Percentiles rank a stretch among this genome's conserved stretches.
Conservation (phyloP, 2,329 filamentous ascomycete species). For the Pezicula radicicola region DNA sequence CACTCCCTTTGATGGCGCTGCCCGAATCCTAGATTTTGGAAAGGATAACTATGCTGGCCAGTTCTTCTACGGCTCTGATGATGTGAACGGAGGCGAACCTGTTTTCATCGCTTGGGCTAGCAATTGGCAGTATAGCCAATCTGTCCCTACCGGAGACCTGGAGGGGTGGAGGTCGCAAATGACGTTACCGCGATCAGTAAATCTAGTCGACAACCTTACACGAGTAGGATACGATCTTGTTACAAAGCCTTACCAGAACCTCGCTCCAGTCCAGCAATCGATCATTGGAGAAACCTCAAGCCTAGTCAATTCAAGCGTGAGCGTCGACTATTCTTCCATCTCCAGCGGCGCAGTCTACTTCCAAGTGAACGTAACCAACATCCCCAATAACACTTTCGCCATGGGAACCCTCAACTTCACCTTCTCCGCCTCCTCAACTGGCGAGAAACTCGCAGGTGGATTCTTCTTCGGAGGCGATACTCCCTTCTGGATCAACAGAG, state of each 20-base stretch:
- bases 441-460: conserved; percentile 47
- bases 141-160: conserved; percentile 47
- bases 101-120: conserved; percentile 50
- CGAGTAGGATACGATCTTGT: conserved; percentile 44
- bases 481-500: conserved; percentile 49
- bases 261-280: conserved; percentile 42
- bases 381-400: conserved; percentile 21
- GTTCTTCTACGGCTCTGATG: conserved; percentile 45
- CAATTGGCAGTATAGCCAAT: conserved; percentile 57
- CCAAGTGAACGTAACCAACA: conserved; percentile 47
- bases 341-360: conserved; percentile 51
- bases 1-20: conserved; percentile 37
- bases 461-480: conserved; percentile 45
- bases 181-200: conserved; percentile 50
- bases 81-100: conserved; percentile 30
- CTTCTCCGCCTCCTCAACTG: conserved; percentile 44
- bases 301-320: conserved; percentile 44
- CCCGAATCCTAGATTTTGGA: conserved; percentile 41
- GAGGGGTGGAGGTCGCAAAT: conserved; percentile 52
- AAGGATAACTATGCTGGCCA: conserved; percentile 56
- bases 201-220: conserved; percentile 45
- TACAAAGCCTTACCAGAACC: neutral
- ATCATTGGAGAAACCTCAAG: conserved; percentile 39
- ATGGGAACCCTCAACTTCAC: conserved; percentile 46
- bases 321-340: conserved; percentile 48